Percentiles rank a stretch among this genome's conserved stretches.
These are phyloP conservation scores for Lyophyllum semitale DNA, from an alignment of 768 basidiomycete genomes.

Conservation along the genomic window DNA sequence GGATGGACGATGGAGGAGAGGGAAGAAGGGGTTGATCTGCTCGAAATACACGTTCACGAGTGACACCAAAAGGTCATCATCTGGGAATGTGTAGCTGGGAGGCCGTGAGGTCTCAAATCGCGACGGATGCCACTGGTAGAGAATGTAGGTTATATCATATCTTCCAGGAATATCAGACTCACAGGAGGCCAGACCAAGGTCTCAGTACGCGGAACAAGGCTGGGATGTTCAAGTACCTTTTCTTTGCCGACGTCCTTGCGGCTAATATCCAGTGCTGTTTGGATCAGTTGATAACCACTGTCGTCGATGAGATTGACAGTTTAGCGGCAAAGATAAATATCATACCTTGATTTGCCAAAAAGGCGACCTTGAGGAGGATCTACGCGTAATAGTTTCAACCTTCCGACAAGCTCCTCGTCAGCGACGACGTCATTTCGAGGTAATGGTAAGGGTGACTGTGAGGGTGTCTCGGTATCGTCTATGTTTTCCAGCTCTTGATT, in stretches of 20 bases:
- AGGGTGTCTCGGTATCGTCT: slow-evolving; percentile 36
- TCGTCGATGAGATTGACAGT: neutral
- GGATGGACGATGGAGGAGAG: slow-evolving; percentile 73
- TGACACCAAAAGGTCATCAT: slow-evolving; percentile 47
- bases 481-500: slow-evolving; percentile 54
- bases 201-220: slow-evolving; percentile 41
- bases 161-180: neutral
- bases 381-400: slow-evolving; percentile 36
- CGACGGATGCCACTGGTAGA: slow-evolving; percentile 32
- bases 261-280: slow-evolving; percentile 58
- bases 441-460: slow-evolving; percentile 32
- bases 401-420: slow-evolving; percentile 27
- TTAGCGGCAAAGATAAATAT: neutral
- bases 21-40: slow-evolving; percentile 52
- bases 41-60: slow-evolving; percentile 73
- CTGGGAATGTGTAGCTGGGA: slow-evolving; percentile 47
- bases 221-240: too few relatives aligned
- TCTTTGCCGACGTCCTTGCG: too few relatives aligned
- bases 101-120: slow-evolving; percentile 23
- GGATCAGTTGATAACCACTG: slow-evolving; percentile 53
- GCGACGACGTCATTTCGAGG: slow-evolving; percentile 36
- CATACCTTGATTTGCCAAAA: slow-evolving; percentile 49
- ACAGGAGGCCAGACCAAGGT: slow-evolving; percentile 42
- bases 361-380: slow-evolving; percentile 43
- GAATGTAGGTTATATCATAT: neutral